These are phyloP conservation scores for Fremontodendron californicum DNA, from an alignment of 345 rosid species.

Conservation along the genomic window DNA sequence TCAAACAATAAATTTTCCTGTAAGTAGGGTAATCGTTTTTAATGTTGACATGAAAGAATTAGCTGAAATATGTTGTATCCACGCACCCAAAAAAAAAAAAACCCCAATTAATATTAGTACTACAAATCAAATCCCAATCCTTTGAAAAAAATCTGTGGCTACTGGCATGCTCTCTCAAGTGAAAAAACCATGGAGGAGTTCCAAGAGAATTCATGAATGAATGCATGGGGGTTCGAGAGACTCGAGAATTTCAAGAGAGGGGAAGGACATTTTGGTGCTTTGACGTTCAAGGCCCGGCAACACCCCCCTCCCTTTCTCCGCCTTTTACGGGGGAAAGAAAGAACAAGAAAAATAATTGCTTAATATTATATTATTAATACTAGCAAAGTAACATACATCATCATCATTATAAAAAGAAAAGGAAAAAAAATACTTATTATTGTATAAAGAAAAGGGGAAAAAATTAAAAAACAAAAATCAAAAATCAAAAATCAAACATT, in stretches of 20 bases:
- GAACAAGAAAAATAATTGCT: too few relatives aligned
- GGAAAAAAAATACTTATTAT: not conserved
- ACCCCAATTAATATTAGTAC: not conserved
- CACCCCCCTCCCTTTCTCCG: not conserved
- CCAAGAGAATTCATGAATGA: not conserved
- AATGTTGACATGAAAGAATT: too few relatives aligned
- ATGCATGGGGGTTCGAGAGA: not conserved
- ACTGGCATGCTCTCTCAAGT: not conserved
- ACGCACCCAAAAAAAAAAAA: not conserved
- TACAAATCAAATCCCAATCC: not conserved
- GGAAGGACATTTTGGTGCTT: constrained; percentile 14
- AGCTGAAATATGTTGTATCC: not conserved
- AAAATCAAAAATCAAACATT: constrained; percentile 8
- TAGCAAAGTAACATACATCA: not conserved
- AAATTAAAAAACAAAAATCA: constrained; percentile 9
- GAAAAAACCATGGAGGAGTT: not conserved
- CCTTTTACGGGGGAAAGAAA: constrained; percentile 2
- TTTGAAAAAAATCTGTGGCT: too few relatives aligned
- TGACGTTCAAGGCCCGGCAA: constrained; percentile 18
- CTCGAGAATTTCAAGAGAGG: constrained; percentile 25
- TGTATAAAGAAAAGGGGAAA: not conserved
- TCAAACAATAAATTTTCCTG: not conserved
- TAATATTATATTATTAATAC: not conserved
- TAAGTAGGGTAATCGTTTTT: not conserved
- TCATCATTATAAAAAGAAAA: too few relatives aligned